Conservation (phyloP, 257 asterid genomes). For the Solanum corneliomulleri region DNA sequence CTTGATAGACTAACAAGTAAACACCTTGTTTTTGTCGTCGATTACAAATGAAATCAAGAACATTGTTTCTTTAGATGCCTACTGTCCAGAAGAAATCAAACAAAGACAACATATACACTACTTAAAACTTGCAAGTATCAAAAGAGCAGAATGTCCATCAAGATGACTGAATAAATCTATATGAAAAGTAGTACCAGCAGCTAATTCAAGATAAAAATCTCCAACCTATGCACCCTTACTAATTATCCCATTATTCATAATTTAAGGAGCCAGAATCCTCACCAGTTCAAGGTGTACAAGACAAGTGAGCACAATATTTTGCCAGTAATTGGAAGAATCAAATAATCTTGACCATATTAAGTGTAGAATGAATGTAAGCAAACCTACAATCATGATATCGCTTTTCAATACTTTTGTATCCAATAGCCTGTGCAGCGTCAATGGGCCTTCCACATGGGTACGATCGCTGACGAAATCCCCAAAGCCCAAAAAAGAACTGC, state of each 20-base stretch:
- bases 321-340: neutral
- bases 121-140: neutral
- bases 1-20: neutral
- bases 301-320: neutral
- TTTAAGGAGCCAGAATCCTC: neutral
- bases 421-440: slow-evolving; percentile 91
- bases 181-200: neutral
- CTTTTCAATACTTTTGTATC: slow-evolving; percentile 73
- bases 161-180: neutral
- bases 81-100: neutral
- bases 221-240: neutral
- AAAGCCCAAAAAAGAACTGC: slow-evolving; percentile 96
- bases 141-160: neutral
- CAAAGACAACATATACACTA: neutral
- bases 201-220: neutral
- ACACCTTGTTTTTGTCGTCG: neutral
- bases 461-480: slow-evolving; percentile 94
- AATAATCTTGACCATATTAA: neutral
- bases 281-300: neutral
- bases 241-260: neutral
- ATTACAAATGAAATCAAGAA: neutral
- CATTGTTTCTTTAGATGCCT: neutral
- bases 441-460: slow-evolving; percentile 91
- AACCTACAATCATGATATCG: slow-evolving; percentile 86
- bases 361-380: neutral